Percentiles rank a stretch among this genome's conserved stretches.
Evolutionary conservation across 1,139 yeast species (phyloP).

Genomic region (Sugiyamaella novakii): DNA sequence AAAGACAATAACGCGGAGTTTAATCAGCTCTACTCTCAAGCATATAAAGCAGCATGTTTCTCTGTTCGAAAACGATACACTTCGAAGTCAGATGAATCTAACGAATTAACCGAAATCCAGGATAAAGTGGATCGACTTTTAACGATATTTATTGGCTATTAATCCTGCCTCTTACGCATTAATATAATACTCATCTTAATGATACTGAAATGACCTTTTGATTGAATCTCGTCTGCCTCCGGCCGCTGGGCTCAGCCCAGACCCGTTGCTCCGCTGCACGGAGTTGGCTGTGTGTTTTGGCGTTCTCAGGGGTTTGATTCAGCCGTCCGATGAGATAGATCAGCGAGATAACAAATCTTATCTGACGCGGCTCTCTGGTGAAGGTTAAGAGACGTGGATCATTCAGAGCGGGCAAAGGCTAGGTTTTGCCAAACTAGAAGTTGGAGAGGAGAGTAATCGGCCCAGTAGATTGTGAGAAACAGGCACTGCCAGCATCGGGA

Average conservation of each 20-base stretch:
- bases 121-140: constrained; percentile 34
- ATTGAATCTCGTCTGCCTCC: no score
- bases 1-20: constrained; percentile 35
- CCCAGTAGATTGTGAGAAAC: no score
- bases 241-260: constrained; percentile 6
- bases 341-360: no score
- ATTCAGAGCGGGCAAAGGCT: no score
- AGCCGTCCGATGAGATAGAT: no score
- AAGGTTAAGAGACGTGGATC: no score
- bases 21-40: constrained; percentile 34
- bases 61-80: constrained; percentile 31
- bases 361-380: no score
- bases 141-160: constrained; percentile 26
- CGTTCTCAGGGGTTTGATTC: no score
- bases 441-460: no score
- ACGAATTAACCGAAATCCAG: constrained; percentile 29
- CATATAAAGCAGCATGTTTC: constrained; percentile 35
- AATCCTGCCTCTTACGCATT: constrained; percentile 1
- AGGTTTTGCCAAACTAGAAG: no score
- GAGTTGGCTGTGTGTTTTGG: background rate
- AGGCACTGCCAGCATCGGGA: no score
- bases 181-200: no score
- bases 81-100: constrained; percentile 16
- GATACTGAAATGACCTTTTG: background rate
- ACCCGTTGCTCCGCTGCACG: constrained; percentile 1